Conservation (phyloP, 768 basidiomycete species). For the Suillus spraguei region DNA sequence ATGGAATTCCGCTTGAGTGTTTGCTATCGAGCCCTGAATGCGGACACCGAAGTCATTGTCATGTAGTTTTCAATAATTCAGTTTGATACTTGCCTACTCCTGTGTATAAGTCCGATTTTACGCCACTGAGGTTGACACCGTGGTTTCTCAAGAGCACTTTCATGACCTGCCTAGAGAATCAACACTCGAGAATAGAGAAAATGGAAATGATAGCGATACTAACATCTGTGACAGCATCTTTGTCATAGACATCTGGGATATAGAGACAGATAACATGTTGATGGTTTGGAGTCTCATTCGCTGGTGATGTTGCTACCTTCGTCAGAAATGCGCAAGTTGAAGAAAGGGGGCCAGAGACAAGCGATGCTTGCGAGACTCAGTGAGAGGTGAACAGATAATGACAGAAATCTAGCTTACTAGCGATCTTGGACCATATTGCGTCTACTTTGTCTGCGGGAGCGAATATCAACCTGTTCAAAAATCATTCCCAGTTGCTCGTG, state of each 20-base stretch:
- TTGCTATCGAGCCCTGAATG: constrained; percentile 72
- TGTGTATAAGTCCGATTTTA: constrained; percentile 75
- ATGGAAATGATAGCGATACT: constrained; percentile 12
- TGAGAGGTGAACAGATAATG: not conserved
- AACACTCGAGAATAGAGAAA: not conserved
- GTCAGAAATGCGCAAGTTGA: constrained; percentile 55
- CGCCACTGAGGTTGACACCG: constrained; percentile 64
- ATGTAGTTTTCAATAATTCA: not conserved
- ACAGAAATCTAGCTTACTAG: constrained; percentile 44
- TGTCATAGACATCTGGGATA: constrained; percentile 71
- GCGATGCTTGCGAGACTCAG: constrained; percentile 47
- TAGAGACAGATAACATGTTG: constrained; percentile 76
- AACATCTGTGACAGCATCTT: constrained; percentile 57
- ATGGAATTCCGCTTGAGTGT: constrained; percentile 70
- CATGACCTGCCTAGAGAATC: constrained; percentile 51
- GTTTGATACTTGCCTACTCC: constrained; percentile 44
- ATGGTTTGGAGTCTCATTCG: constrained; percentile 45
- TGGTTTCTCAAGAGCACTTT: constrained; percentile 65
- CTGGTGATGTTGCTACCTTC: constrained; percentile 69
- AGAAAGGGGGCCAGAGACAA: constrained; percentile 64
- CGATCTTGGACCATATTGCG: constrained; percentile 60
- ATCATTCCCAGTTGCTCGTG: not conserved
- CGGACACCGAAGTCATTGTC: constrained; percentile 1
- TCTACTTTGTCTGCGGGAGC: constrained; percentile 64
- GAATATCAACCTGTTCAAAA: constrained; percentile 62